Base-by-base conservation (phyloP, 2,329 filamentous ascomycete species). In the Ophiostoma sp. region DNA sequence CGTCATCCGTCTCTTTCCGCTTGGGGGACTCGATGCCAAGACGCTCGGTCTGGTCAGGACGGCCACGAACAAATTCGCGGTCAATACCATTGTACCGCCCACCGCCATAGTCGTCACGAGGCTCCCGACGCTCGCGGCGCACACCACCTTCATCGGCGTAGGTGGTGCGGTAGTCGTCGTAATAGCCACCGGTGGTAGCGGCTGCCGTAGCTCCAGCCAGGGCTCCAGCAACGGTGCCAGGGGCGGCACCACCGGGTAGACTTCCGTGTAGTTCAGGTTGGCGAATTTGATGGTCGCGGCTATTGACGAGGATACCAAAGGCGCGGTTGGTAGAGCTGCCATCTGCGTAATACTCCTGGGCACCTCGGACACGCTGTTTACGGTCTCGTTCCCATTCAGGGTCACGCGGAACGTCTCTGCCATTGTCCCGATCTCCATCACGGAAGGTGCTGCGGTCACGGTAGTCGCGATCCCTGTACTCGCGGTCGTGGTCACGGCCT, bases 381-480 rank as follows among this genome's bases (percentile, higher is more conserved):
- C 68, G 68, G 12, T 71, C 70, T 50, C 8, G 78, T n/a, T 70
- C 69, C 63, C 72, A 69, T 19, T 70, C 69, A 5, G 76, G 77
- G 48, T 78, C 77, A 22, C 79, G 74, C 8, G 78, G 76, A 17
- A 80, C 79, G 48, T 81, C 70, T 45, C 55, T 55, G 11, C 28
- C 63, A 2, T 57, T 55, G 61, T 72, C 71, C 86, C 25, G 82
- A 33, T 48, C 36, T 3, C 25, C 59, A 31, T 45, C 48, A 3
- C 52, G 66, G 48, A 59, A 52, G 25, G 68, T 57, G 61, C 36
- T 61, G 22, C 66, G 70, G 48, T 74, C 70, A 7, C 52, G 63
- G 42, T 63, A 78, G 15, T 83, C 82, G 11, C 77, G 76, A 15
- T 87, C 84, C 7, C 79, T 81, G 22, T 70, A 68, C 17, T 86